These are phyloP conservation scores for Teratosphaeria epicoccoides DNA, from an alignment of 2,329 filamentous ascomycete genomes.

Conservation along the genomic window DNA sequence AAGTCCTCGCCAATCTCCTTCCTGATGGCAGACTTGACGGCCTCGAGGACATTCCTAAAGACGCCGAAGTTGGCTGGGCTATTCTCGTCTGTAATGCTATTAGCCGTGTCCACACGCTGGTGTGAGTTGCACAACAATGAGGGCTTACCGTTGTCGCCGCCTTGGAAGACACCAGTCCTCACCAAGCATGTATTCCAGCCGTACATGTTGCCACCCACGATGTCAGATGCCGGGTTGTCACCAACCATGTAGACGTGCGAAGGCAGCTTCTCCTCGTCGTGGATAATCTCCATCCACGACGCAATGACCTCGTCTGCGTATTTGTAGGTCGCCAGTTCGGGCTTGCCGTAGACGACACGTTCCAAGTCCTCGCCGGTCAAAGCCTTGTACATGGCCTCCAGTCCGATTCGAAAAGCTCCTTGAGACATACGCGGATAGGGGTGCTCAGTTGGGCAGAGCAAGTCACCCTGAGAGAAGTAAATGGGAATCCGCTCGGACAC, in stretches of 20 bases:
- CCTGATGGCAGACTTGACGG: constrained; percentile 54
- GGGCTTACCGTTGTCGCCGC: constrained; percentile 50
- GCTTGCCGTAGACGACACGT: constrained; percentile 68
- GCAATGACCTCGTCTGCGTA: constrained; percentile 64
- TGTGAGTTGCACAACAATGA: neutral
- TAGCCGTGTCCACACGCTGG: neutral
- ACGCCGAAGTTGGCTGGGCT: constrained; percentile 70
- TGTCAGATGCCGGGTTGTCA: constrained; percentile 58
- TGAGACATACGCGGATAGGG: constrained; percentile 60
- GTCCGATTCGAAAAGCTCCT: constrained; percentile 62
- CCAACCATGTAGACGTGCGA: constrained; percentile 67
- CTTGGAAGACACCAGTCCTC: constrained; percentile 68
- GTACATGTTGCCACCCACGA: constrained; percentile 69
- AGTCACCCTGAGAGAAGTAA: constrained; percentile 59
- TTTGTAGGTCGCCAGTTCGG: constrained; percentile 65
- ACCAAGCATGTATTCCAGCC: constrained; percentile 74
- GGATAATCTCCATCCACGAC: constrained; percentile 65
- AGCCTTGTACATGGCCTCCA: constrained; percentile 64
- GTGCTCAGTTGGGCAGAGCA: constrained; percentile 45
- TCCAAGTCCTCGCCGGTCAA: constrained; percentile 60
- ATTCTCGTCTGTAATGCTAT: constrained; percentile 41
- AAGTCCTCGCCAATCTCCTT: constrained; percentile 66
- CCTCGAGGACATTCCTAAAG: constrained; percentile 62
- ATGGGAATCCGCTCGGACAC: constrained; percentile 58
- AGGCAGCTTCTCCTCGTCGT: constrained; percentile 59